Conservation (phyloP, 2,329 filamentous ascomycete species). For the Penicillium sp. region DNA sequence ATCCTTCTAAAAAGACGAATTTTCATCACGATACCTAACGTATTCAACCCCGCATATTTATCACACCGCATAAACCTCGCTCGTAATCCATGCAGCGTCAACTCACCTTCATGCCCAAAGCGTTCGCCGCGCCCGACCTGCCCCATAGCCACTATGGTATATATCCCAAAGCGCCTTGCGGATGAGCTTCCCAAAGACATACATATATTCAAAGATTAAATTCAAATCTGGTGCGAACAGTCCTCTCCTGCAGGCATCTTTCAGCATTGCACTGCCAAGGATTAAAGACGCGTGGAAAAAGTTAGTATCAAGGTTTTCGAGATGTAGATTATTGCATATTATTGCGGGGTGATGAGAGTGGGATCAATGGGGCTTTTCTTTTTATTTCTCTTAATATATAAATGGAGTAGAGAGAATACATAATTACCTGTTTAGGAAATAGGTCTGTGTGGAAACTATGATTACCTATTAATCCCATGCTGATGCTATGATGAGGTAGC, state of each 20-base stretch:
- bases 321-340: not conserved
- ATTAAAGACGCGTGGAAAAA: not conserved
- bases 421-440: not conserved
- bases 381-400: not conserved
- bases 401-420: not conserved
- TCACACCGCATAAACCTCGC: not conserved
- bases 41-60: not conserved
- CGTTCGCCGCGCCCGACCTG: not conserved
- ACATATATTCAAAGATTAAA: not conserved
- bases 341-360: not conserved
- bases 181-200: not conserved
- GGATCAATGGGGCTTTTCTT: not conserved
- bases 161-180: not conserved
- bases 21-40: no score
- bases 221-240: not conserved
- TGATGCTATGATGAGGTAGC: not conserved
- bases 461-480: not conserved
- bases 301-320: not conserved
- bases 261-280: not conserved
- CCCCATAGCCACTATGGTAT: not conserved
- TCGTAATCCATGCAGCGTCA: not conserved
- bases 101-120: not conserved
- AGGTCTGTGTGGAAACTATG: no score
- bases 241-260: not conserved
- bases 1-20: no score